Evolutionary conservation across 768 basidiomycete species (phyloP).

Genomic region (Boletus rubescentipes): DNA sequence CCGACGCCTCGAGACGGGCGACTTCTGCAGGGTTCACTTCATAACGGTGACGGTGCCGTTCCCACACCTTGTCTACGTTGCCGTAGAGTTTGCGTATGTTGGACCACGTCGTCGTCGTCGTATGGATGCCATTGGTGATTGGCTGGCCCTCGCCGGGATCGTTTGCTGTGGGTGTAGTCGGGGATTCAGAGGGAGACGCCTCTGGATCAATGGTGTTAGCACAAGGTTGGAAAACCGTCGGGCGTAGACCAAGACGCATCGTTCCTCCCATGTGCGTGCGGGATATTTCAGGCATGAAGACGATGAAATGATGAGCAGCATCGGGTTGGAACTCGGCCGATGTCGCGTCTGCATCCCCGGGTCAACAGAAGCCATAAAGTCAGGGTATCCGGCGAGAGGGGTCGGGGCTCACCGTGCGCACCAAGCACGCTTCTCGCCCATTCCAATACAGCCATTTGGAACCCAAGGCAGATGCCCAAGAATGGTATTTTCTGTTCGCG

Average conservation of each 20-base stretch:
- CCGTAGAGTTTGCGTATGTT: slow-evolving; percentile 81
- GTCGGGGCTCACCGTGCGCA: slow-evolving; percentile 50
- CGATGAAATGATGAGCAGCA: slow-evolving; percentile 68
- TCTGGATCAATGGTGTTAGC: slow-evolving; percentile 16
- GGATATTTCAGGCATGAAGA: slow-evolving; percentile 99
- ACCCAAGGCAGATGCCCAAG: slow-evolving; percentile 95
- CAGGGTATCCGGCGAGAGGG: not conserved
- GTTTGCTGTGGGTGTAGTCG: slow-evolving; percentile 3
- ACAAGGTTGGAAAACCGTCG: slow-evolving; percentile 79
- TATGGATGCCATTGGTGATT: slow-evolving; percentile 7
- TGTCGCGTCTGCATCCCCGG: slow-evolving; percentile 61
- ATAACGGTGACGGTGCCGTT: slow-evolving; percentile 93
- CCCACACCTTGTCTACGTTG: slow-evolving; percentile 82
- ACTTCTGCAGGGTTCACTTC: slow-evolving; percentile 94
- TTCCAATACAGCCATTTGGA: slow-evolving; percentile 95
- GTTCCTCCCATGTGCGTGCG: slow-evolving; percentile 98
- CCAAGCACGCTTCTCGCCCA: slow-evolving; percentile 86
- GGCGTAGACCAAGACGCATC: slow-evolving; percentile 99
- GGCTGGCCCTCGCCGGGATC: not conserved
- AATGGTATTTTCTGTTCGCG: slow-evolving; percentile 94
- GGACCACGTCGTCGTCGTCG: slow-evolving; percentile 63
- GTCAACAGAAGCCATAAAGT: slow-evolving; percentile 9
- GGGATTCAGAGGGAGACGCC: slow-evolving; percentile 11
- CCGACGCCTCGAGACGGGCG: slow-evolving; percentile 63
- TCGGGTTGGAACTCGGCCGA: slow-evolving; percentile 77